These are phyloP conservation scores for Pyrus pyrifolia DNA, from an alignment of 306 rosid species.

Conservation along the genomic window DNA sequence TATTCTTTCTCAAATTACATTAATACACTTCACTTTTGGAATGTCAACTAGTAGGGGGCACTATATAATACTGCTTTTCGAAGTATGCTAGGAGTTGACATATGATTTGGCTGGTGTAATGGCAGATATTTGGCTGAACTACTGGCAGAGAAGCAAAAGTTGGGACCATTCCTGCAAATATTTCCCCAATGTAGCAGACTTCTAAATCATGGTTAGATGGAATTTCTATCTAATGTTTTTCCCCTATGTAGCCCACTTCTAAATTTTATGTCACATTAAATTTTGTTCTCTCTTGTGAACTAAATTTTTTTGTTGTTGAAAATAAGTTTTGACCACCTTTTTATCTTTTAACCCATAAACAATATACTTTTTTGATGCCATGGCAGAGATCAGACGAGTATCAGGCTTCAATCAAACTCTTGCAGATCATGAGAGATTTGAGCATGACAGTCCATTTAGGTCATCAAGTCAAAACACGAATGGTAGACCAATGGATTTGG, in stretches of 20 bases:
- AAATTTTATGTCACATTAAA: not conserved
- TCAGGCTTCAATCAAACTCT: conserved; percentile 51
- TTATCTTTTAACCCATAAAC: not conserved
- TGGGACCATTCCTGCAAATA: conserved; percentile 78
- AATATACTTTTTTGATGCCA: not conserved
- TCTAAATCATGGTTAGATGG: conserved; percentile 56
- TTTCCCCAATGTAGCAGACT: conserved; percentile 69
- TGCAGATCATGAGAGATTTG: conserved; percentile 60
- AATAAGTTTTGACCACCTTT: not conserved
- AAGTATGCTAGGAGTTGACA: conserved; percentile 1
- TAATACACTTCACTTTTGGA: not conserved
- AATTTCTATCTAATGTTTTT: conserved; percentile 11
- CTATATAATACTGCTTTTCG: not conserved
- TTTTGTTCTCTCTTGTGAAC: not conserved
- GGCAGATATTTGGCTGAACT: conserved; percentile 73
- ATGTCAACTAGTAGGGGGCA: not conserved
- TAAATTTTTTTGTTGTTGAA: not conserved
- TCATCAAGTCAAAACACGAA: conserved; percentile 45
- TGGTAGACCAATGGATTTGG: conserved; percentile 63
- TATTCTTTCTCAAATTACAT: not conserved
- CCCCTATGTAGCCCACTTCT: conserved; percentile 39
- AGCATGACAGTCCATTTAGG: conserved; percentile 65
- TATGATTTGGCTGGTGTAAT: conserved; percentile 16
- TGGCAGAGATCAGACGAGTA: conserved; percentile 68
- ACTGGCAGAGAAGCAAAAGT: conserved; percentile 69